phyloP scores from a whole-genome alignment of 1,139 yeast genomes.

The Candida sanyaensis region DNA sequence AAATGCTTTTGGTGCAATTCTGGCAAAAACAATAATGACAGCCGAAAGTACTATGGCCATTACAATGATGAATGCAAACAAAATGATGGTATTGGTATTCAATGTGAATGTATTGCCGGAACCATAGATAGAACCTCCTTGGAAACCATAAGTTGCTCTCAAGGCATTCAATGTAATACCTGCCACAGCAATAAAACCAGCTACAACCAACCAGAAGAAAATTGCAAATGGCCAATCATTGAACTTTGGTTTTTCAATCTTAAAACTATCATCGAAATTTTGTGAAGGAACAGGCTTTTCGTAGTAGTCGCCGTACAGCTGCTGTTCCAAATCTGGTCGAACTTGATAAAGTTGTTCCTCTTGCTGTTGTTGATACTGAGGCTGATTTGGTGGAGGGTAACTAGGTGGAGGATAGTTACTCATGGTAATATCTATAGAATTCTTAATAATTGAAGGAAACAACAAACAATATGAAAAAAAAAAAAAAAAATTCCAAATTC shows the following conservation, averaged over 20 bases:
- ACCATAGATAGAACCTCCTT: conserved; percentile 70
- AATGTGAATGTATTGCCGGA: conserved; percentile 56
- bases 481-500: neutral
- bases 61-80: conserved; percentile 67
- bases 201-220: conserved; percentile 60
- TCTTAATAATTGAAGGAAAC: neutral
- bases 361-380: conserved; percentile 9
- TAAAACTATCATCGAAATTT: conserved; percentile 65
- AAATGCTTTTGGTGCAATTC: conserved; percentile 65
- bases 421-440: neutral
- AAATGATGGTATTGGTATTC: conserved; percentile 71
- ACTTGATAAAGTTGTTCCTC: conserved; percentile 13
- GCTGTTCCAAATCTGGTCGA: conserved; percentile 30
- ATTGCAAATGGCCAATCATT: conserved; percentile 76
- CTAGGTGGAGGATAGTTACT: conserved; percentile 10
- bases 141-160: conserved; percentile 50
- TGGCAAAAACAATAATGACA: conserved; percentile 58
- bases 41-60: conserved; percentile 62
- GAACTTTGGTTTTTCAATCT: conserved; percentile 61
- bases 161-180: conserved; percentile 69
- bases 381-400: conserved; percentile 8
- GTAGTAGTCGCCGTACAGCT: conserved; percentile 19
- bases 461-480: neutral
- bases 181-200: conserved; percentile 73
- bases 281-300: conserved; percentile 38